phyloP scores from a whole-genome alignment of 768 basidiomycete genomes.

The Hygrocybe coccinea region DNA sequence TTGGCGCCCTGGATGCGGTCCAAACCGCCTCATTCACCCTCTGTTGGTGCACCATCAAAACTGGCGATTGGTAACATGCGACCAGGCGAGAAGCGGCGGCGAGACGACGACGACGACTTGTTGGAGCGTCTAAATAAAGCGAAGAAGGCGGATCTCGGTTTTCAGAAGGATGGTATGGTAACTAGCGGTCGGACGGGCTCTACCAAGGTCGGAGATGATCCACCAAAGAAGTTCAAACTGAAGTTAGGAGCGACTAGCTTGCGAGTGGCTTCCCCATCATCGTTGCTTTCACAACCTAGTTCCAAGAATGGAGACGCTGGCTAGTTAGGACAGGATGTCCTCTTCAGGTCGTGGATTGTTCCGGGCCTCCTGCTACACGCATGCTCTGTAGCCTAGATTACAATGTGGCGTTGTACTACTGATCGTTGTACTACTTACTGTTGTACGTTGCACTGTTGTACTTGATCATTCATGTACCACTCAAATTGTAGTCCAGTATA shows the following conservation, averaged over 20 bases:
- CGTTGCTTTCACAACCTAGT: slow-evolving; percentile 55
- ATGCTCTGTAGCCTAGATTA: too few species aligned
- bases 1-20: slow-evolving; percentile 51
- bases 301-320: slow-evolving; percentile 75
- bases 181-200: slow-evolving; percentile 25
- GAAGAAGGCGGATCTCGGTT: slow-evolving; percentile 50
- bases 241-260: slow-evolving; percentile 53
- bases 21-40: slow-evolving; percentile 36
- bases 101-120: slow-evolving; percentile 68
- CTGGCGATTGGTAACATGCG: slow-evolving; percentile 42
- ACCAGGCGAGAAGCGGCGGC: slow-evolving; percentile 63
- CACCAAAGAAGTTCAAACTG: slow-evolving; percentile 71
- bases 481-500: too few species aligned
- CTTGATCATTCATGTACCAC: background rate
- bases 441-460: slow-evolving; percentile 1
- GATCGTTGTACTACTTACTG: background rate
- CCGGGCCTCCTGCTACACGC: too few species aligned
- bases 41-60: slow-evolving; percentile 30
- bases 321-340: too few species aligned
- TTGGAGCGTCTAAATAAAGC: slow-evolving; percentile 59
- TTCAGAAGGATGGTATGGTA: slow-evolving; percentile 36
- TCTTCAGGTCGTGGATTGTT: too few species aligned
- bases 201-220: slow-evolving; percentile 47
- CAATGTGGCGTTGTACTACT: too few species aligned
- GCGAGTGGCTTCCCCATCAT: slow-evolving; percentile 20